phyloP scores from a whole-genome alignment of 108 stramenopile species.

The Skeletonema grethae region DNA sequence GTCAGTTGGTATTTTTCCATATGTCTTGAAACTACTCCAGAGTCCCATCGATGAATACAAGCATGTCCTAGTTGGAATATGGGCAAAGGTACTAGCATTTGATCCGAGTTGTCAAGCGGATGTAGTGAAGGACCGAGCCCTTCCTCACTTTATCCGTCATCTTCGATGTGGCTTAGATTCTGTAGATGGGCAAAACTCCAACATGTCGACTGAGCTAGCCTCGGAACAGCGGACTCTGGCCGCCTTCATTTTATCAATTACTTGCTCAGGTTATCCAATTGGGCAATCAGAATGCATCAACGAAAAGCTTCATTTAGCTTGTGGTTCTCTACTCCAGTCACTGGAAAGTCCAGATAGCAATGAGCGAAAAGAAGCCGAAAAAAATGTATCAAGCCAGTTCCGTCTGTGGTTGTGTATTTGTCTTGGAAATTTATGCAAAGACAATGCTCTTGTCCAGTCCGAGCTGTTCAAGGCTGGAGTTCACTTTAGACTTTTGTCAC shows the following conservation, averaged over 20 bases:
- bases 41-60: slow-evolving; percentile 88
- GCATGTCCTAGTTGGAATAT: slow-evolving; percentile 91
- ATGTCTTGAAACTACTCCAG: slow-evolving; percentile 94
- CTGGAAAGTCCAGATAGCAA: slow-evolving; percentile 53
- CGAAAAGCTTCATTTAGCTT: slow-evolving; percentile 73
- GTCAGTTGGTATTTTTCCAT: slow-evolving; percentile 96
- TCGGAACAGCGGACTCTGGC: slow-evolving; percentile 86
- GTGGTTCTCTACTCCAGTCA: slow-evolving; percentile 61
- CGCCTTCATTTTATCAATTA: slow-evolving; percentile 86
- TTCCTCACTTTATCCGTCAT: slow-evolving; percentile 87
- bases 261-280: slow-evolving; percentile 72
- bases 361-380: neutral
- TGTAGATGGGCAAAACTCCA: slow-evolving; percentile 13
- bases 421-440: slow-evolving; percentile 68
- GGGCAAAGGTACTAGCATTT: slow-evolving; percentile 92
- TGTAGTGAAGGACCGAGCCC: slow-evolving; percentile 88
- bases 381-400: slow-evolving; percentile 23
- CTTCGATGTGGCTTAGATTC: slow-evolving; percentile 57
- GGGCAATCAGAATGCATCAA: slow-evolving; percentile 90
- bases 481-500: slow-evolving; percentile 78
- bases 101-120: slow-evolving; percentile 92
- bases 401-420: slow-evolving; percentile 82
- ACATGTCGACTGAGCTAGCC: slow-evolving; percentile 39
- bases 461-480: slow-evolving; percentile 62
- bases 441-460: slow-evolving; percentile 53